Evolutionary conservation across 495 filamentous ascomycete species (phyloP), one percentile per base, ranked within the genome.

Genomic region (Margaritispora aquatica): DNA sequence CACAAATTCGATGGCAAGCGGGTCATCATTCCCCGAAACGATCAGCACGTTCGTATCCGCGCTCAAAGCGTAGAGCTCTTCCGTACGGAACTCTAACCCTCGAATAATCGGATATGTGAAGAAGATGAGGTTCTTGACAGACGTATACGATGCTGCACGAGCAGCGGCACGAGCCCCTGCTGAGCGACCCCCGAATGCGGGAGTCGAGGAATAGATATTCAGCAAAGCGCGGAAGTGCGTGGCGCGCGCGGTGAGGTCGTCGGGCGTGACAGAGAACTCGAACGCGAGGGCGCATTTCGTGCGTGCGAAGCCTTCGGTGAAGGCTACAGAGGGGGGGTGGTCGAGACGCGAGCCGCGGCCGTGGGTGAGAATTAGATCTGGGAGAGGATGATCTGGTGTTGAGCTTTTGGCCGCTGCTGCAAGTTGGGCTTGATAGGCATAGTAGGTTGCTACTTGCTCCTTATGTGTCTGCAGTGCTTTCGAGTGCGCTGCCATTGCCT

Each of bases 221-320:
- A 57, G 15, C 4, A 57, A 38, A 7, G 36, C 7, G 9, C 54
- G 36, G 17, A 57, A 57, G 1, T 23, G 27, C 13, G 1, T 2
- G 1, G 22, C 38, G 20, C 54, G 54, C 17, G 24, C 10, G 15
- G 13, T 23, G 9, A n/a, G 5, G 22, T 57, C 54, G n/a, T n/a
- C n/a, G n/a, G n/a, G n/a, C n/a, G n/a, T n/a, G n/a, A n/a, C n/a
- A n/a, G n/a, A n/a, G n/a, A n/a, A n/a, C 2, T 57, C 22, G 19
- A 57, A 57, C 7, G 9, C 1, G 4, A 57, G 22, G 5, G 48
- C 21, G 36, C 9, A 10, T 13, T 46, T 13, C 1, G 9, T 48
- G 9, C 54, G 19, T 3, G 54, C 54, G n/a, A 47, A 57, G 5
- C 54, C 54, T 26, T 57, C 13, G 20, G 19, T n/a, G 41, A 57